These are phyloP conservation scores for Vitis hybrid DNA, from an alignment of 177 flowering plant genomes.

Conservation along the genomic window DNA sequence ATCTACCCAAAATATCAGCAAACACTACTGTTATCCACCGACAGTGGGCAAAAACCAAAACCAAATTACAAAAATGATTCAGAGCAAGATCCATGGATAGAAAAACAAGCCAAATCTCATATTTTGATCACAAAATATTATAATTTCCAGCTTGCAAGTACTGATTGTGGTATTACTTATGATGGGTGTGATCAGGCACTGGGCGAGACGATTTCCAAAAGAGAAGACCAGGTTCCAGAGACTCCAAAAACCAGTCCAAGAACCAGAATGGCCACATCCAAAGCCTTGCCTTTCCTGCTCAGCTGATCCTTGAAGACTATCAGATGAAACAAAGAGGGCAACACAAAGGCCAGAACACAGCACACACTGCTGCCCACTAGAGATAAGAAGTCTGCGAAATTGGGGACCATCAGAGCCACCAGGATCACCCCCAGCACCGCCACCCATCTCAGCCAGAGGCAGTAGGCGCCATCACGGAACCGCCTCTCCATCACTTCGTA, in stretches of 20 bases:
- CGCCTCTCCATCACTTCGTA: conserved; percentile 80
- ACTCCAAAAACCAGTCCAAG: conserved; percentile 55
- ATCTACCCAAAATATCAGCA: too few relatives aligned
- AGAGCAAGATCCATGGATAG: too few relatives aligned
- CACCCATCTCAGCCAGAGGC: conserved; percentile 73
- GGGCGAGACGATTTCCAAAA: conserved; percentile 47
- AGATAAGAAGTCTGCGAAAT: conserved; percentile 88
- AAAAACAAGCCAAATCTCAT: too few relatives aligned
- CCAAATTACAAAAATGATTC: too few relatives aligned
- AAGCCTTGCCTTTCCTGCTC: conserved; percentile 25
- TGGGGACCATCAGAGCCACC: conserved; percentile 79
- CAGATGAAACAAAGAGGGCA: conserved; percentile 78
- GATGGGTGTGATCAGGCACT: conserved; percentile 21
- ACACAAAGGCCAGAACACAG: conserved; percentile 63
- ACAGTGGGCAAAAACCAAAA: too few relatives aligned
- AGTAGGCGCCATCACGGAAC: conserved; percentile 47
- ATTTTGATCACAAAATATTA: too few relatives aligned
- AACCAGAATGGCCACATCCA: conserved; percentile 45
- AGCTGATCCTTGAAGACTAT: conserved; percentile 61
- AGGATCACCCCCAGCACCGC: conserved; percentile 57
- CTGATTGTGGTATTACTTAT: too few relatives aligned
- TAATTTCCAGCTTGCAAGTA: too few relatives aligned
- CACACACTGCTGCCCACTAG: conserved; percentile 86
- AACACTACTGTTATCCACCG: too few relatives aligned
- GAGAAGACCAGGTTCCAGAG: conserved; percentile 64